Conservation (phyloP, 2,329 filamentous ascomycete genomes). For the Cladosporium velox region DNA sequence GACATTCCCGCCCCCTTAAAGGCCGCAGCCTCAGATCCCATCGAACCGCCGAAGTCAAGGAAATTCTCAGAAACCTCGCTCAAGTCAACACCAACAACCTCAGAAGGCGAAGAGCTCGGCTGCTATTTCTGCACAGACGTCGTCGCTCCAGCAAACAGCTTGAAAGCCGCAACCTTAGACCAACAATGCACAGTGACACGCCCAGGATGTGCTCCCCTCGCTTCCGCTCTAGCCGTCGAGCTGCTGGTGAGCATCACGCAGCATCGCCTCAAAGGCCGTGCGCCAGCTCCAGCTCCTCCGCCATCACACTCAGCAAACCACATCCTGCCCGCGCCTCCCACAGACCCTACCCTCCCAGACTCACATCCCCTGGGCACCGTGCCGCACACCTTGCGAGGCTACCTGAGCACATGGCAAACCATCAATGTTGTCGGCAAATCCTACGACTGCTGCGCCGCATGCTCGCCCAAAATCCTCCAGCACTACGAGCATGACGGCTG, state of each 20-base stretch:
- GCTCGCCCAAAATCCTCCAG: conserved; percentile 68
- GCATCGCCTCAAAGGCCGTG: conserved; percentile 51
- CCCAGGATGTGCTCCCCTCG: conserved; percentile 87
- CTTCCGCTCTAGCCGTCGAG: conserved; percentile 87
- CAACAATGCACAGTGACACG: conserved; percentile 98
- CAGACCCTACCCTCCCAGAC: conserved; percentile 32
- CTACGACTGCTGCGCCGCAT: conserved; percentile 81
- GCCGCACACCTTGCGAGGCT: conserved; percentile 79
- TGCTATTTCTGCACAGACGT: conserved; percentile 99
- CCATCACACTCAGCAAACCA: conserved; percentile 26
- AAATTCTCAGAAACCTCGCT: conserved; percentile 39
- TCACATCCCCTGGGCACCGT: conserved; percentile 66
- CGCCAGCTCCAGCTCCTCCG: conserved; percentile 38
- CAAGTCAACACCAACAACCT: conserved; percentile 45
- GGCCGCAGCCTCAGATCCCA: conserved; percentile 7
- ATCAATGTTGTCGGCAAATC: conserved; percentile 71
- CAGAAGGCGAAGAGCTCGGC: conserved; percentile 61
- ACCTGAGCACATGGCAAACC: conserved; percentile 72
- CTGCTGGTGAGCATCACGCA: conserved; percentile 85
- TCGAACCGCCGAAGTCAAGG: conserved; percentile 8
- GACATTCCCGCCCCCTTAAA: conserved; percentile 2
- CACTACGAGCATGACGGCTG: conserved; percentile 70
- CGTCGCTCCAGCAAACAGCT: conserved; percentile 87
- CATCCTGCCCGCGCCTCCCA: conserved; percentile 38
- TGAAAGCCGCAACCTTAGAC: conserved; percentile 92